These are phyloP conservation scores for Podosphaera xanthii DNA, from an alignment of 2,329 filamentous ascomycete genomes.

Conservation along the genomic window DNA sequence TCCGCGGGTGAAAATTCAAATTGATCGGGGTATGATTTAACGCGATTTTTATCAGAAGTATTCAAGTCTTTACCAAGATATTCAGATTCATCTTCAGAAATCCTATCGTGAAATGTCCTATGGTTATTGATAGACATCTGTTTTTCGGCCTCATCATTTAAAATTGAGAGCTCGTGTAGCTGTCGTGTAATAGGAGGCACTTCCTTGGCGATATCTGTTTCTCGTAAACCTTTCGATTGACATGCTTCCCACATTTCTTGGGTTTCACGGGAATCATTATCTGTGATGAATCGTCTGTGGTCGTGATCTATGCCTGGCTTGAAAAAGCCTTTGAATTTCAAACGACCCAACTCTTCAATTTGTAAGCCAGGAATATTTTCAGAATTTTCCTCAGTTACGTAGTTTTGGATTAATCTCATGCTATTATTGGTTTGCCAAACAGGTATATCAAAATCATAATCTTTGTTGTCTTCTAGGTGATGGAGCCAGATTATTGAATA, in stretches of 20 bases:
- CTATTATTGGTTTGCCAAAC: conserved; percentile 68
- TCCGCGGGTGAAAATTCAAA: no score
- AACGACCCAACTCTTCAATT: conserved; percentile 55
- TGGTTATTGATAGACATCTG: background rate
- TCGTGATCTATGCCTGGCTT: conserved; percentile 77
- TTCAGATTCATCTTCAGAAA: conserved; percentile 1
- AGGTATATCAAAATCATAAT: conserved; percentile 59
- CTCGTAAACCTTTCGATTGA: conserved; percentile 62
- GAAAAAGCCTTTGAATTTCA: conserved; percentile 63
- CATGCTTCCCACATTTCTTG: conserved; percentile 92
- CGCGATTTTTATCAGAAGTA: conserved; percentile 7
- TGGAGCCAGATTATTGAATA: conserved; percentile 74
- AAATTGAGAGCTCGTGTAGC: conserved; percentile 62
- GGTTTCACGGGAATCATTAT: conserved; percentile 78
- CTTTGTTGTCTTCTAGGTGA: conserved; percentile 60
- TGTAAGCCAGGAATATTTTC: conserved; percentile 47
- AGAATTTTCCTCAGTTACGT: conserved; percentile 62
- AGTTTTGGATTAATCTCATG: conserved; percentile 67
- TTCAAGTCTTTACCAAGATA: conserved; percentile 7
- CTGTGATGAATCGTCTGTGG: conserved; percentile 60
- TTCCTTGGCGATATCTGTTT: conserved; percentile 45
- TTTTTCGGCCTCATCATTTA: conserved; percentile 15
- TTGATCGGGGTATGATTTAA: conserved; percentile 6
- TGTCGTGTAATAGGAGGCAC: conserved; percentile 49
- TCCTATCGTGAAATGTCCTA: background rate